phyloP scores from a whole-genome alignment of 176 grass and related monocot species.

The Oryza meyeriana region DNA sequence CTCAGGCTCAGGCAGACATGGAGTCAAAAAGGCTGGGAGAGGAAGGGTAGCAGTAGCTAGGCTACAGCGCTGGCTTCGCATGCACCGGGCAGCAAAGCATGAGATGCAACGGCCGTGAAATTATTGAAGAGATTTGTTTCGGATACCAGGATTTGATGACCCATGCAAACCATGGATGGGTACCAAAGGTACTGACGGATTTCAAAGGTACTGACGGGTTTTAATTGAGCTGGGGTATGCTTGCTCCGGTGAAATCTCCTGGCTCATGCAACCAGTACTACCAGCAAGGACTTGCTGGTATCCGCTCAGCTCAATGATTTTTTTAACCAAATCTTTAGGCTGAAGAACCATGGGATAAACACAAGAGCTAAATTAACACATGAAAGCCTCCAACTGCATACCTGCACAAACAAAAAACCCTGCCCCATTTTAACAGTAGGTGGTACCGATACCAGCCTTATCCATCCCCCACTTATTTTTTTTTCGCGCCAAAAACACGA shows the following conservation, averaged over 20 bases:
- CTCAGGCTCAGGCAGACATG: not conserved
- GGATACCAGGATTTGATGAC: slow-evolving; percentile 23
- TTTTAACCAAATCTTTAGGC: not conserved
- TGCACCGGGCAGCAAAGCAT: not conserved
- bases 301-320: not conserved
- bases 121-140: slow-evolving; percentile 40
- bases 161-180: not conserved
- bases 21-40: slow-evolving; percentile 11
- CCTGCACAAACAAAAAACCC: not conserved
- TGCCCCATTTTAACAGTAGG: not conserved
- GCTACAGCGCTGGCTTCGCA: not conserved
- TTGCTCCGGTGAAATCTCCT: slow-evolving; percentile 25
- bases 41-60: not conserved
- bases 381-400: slow-evolving; percentile 1
- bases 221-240: slow-evolving; percentile 16
- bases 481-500: slow-evolving; percentile 13
- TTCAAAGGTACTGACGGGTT: slow-evolving; percentile 24
- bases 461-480: not conserved
- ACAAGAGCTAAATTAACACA: not conserved
- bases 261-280: not conserved
- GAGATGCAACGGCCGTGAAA: slow-evolving; percentile 29
- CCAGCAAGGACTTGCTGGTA: not conserved
- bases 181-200: slow-evolving; percentile 6
- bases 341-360: not conserved
- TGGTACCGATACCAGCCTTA: slow-evolving; percentile 1